Conservation (phyloP, 2,329 filamentous ascomycete genomes). For the Albifimbria verrucaria region DNA sequence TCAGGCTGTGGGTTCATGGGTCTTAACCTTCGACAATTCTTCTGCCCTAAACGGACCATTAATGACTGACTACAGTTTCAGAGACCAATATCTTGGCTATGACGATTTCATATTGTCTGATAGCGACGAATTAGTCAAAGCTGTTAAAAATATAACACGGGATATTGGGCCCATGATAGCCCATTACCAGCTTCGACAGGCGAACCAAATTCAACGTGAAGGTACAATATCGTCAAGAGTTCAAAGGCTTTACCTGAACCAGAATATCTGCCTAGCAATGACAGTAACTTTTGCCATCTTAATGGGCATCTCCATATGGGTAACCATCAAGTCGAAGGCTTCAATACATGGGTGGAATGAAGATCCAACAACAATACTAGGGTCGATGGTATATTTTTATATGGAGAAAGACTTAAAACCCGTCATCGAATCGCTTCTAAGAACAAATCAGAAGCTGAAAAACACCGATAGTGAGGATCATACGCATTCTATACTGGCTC, state of each 20-base stretch:
- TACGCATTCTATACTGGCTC: not conserved
- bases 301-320: not conserved
- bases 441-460: not conserved
- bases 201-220: not conserved
- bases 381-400: not conserved
- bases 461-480: not conserved
- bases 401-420: not conserved
- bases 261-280: not conserved
- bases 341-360: not conserved
- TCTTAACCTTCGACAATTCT: not conserved
- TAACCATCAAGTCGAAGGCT: not conserved
- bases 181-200: not conserved
- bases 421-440: not conserved
- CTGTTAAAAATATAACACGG: constrained; percentile 1
- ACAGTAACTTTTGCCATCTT: not conserved
- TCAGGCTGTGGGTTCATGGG: not conserved
- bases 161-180: not conserved
- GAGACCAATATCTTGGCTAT: not conserved
- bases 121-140: not conserved
- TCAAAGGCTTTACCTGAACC: not conserved
- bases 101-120: not conserved
- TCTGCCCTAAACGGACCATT: not conserved
- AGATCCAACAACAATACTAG: not conserved
- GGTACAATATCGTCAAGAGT: not conserved
- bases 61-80: not conserved